These are phyloP conservation scores for Strombidium stylifer DNA, from an alignment of 73 alveolate genomes.

Conservation along the genomic window DNA sequence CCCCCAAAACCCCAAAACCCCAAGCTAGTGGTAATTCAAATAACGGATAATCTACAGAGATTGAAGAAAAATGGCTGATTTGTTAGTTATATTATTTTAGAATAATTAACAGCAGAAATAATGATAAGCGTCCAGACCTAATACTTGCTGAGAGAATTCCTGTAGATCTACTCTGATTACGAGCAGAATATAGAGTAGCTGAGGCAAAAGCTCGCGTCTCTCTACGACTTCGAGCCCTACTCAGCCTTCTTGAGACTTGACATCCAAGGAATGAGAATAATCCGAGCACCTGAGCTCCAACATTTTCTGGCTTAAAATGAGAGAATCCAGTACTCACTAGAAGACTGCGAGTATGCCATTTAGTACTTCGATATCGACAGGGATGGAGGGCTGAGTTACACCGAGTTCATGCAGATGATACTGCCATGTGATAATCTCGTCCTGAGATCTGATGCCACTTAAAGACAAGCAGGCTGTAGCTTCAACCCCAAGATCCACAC, in stretches of 20 bases:
- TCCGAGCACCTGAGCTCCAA: constrained; percentile 19
- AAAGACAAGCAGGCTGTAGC: constrained; percentile 32
- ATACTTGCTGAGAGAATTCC: constrained; percentile 24
- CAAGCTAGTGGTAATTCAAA: too few relatives aligned
- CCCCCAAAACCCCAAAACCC: too few relatives aligned
- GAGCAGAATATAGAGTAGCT: constrained; percentile 42
- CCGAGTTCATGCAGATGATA: constrained; percentile 27
- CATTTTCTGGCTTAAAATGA: constrained; percentile 30
- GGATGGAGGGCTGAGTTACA: constrained; percentile 22
- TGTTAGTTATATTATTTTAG: too few relatives aligned
- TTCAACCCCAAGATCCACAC: neutral
- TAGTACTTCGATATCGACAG: constrained; percentile 23
- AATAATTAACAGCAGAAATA: too few relatives aligned
- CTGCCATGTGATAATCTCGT: constrained; percentile 39
- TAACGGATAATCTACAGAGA: too few relatives aligned
- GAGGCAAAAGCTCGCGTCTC: constrained; percentile 41
- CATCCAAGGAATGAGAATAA: constrained; percentile 8
- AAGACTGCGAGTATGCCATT: constrained; percentile 23
- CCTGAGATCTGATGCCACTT: constrained; percentile 35
- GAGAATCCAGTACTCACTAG: neutral
- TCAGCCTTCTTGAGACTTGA: constrained; percentile 37
- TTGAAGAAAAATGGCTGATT: too few relatives aligned
- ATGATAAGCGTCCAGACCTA: constrained; percentile 5
- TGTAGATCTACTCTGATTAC: constrained; percentile 28
- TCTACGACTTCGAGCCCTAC: constrained; percentile 48